Evolutionary conservation across 139 green algal species (phyloP).

Genomic region (Bryopsis sp.): DNA sequence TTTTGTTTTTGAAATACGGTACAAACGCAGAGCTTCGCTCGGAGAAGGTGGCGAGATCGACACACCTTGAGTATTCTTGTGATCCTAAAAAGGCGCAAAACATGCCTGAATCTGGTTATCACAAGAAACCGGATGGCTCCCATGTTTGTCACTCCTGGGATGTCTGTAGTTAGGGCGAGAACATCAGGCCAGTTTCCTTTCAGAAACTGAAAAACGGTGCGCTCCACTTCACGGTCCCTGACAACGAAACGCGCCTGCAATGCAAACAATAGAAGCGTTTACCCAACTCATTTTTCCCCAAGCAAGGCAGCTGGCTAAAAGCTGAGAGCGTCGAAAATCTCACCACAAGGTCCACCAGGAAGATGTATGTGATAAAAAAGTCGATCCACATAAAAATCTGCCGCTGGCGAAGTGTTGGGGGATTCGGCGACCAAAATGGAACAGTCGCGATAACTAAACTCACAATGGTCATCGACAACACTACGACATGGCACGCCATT

Average conservation of each 20-base stretch:
- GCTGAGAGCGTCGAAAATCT: background rate
- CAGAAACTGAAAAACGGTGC: constrained; percentile 16
- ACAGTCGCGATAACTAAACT: constrained; percentile 8
- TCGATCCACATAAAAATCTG: constrained; percentile 19
- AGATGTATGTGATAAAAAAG: constrained; percentile 32
- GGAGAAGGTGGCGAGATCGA: background rate
- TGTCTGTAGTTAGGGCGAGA: constrained; percentile 29
- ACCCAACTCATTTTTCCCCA: no score
- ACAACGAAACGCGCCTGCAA: background rate
- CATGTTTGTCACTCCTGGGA: constrained; percentile 20
- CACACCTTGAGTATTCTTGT: constrained; percentile 21
- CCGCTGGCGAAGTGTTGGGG: background rate
- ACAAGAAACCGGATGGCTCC: constrained; percentile 25
- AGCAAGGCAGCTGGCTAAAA: background rate
- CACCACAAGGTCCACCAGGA: constrained; percentile 27
- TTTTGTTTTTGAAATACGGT: no score
- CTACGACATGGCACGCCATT: constrained; percentile 9
- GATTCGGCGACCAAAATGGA: constrained; percentile 9
- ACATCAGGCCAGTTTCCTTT: constrained; percentile 23
- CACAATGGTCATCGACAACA: constrained; percentile 8
- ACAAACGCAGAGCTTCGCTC: background rate
- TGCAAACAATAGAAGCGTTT: no score
- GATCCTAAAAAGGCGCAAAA: constrained; percentile 23
- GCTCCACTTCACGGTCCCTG: background rate
- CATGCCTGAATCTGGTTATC: constrained; percentile 23